Evolutionary conservation across 768 basidiomycete genomes (phyloP), one percentile per base, ranked within the genome.

Genomic region (Lactarius hatsudake): DNA sequence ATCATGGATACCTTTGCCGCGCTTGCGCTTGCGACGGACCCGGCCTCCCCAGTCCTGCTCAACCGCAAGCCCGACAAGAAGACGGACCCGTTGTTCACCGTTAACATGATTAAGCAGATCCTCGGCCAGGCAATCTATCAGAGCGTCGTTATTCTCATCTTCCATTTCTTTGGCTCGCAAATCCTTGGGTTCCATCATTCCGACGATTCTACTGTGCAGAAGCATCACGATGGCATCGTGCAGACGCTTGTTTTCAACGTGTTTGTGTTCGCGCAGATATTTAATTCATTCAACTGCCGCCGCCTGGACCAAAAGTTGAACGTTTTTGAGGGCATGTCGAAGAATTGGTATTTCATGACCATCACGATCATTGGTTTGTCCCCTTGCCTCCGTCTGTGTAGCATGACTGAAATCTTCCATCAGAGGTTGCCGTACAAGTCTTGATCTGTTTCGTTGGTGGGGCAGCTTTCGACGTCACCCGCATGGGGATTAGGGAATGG

Each of bases 1-100:
- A 96, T 96, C 76, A 96, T 96, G 95, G 96, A 97, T 75, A 96
- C 94, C 2, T 98, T 99, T 75, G 97, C 97, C 64, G 97, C 97
- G 30, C 87, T 98, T 60, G 97, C 97, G 15, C 86, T 99, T 60
- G 96, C 97, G 20, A 98, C 97, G 30, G 97, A 98, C 76, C 96
- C 95, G 10, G 96, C 97, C 0, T 86, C 89, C 1, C 87, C 87
- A 57, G 76, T 81, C 6, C 84, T 93, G 40, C 86, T 99, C 54
- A 83, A 97, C 63, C 88, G 96, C 73, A 91, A 92, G 76, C 97
- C 97, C 4, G 95, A 98, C 77, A 87, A 85, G 79, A 92, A 93
- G 79, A 86, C 84, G 1, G 88, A 94, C 1, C 94, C 97, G 2
- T 79, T 99, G 59, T 96, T 99, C 82, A 86, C 87, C 18, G 87